Evolutionary conservation across 371 early-diverging fungal genomes (phyloP), one percentile per base, ranked within the genome.

Genomic region (Gilbertella persicaria): DNA sequence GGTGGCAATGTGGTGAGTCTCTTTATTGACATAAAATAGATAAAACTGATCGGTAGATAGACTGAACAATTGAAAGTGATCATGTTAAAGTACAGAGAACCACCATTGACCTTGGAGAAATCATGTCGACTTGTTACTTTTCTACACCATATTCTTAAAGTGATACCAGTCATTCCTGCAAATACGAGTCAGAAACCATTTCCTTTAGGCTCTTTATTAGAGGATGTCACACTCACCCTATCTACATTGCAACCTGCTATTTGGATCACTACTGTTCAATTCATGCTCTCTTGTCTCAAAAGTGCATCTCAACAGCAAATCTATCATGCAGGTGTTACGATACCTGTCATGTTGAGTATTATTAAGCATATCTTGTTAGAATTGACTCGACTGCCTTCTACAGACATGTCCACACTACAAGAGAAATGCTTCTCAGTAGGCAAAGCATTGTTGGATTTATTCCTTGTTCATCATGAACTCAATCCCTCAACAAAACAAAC

Each of bases 321-420:
- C 30, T 63, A 56, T 37, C 61, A 67, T 17, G 51, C 73, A 1
- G 71, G 69, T 13, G 51, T 73, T 16, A 71, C 73, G 5, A 69
- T 67, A 8, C 69, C 77, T 1, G 66, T 72, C 16, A 65, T 73
- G 20, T 48, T 73, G 8, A 60, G 69, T 9, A 55, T 77, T 1
- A 69, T 73, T 26, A 77, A 77, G 36, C 73, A 77, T 20, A 37
- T 77, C 5, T 45, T 77, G 21, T 39, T 73, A 5, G 77, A 73
- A 48, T 30, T 77, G 21, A 77, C 71, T 3, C 52, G 66, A 17
- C 30, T 77, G 28, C 71, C 71, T 9, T 43, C 53, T 10, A 64
- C 43, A 12, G 48, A 67, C 12, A 56, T 63, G 54, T 47, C 47
- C 51, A 1, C 30, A 0, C 24, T 69, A 10, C 64, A 77, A 42